Base-by-base conservation (phyloP, 306 rosid species). In the Canavalia gladiata region DNA sequence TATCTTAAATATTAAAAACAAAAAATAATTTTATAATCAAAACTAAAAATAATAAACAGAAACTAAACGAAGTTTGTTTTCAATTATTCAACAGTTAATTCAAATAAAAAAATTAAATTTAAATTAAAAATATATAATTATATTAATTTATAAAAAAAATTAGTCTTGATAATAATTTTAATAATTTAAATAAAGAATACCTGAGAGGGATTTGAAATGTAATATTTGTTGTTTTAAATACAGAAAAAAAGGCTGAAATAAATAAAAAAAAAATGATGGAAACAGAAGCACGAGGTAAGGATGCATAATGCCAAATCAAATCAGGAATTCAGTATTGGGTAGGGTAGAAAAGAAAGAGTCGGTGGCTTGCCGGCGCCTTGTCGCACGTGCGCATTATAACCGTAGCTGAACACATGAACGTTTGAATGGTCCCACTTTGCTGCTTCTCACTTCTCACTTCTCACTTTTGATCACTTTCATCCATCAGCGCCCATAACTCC, bases 381-480 rank as follows among this genome's bases (percentile, higher is more conserved):
- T 75, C 82, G 82, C 87, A 84, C 84, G 87, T 84, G 87, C 57
- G 70, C 51, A 41, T 51, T 55, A 63, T 34, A 77, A 51, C 43
- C 52, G 43, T 10, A 64, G 52, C 42, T 18, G 25, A 4, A 42
- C 9, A 67, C 49, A 58, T 76, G 63, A 59, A 58, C 62, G 34
- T 74, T 50, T 45, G 11, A 42, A 4, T 1, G 72, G 86, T 62
- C 86, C 77, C 78, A 67, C 81, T 4, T 31, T 65, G 50, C 55
- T 46, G 52, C 59, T 47, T 81, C 62, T 65, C 30, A 54, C 37
- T 46, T 78, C 35, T 64, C 7, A 54, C 4, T 74, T 45, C 0
- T 45, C 56, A 70, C 51, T 52, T 64, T 45, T 73, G 9, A 57
- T 69, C 73, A 11, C 30, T 62, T 41, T 50, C 72, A 47, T 59